Conservation (phyloP, 257 asterid species). For the Solanum dulcamara region DNA sequence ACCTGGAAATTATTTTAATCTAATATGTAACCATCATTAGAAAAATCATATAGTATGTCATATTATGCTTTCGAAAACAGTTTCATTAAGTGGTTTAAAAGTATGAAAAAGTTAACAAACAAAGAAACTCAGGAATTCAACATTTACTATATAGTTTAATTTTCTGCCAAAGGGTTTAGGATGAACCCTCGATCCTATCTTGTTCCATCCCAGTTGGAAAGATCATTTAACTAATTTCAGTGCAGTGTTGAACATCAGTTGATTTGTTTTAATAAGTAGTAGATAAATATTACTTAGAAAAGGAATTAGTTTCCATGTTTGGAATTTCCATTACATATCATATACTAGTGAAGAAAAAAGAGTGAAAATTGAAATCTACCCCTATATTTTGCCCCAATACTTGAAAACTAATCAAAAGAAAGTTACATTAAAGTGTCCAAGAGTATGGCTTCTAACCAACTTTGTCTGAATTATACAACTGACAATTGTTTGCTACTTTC, state of each 20-base stretch:
- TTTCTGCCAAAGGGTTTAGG: not conserved
- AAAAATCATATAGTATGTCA: not conserved
- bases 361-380: not conserved
- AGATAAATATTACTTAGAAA: no score
- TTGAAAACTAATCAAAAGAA: not conserved
- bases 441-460: slow-evolving; percentile 17
- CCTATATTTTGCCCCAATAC: not conserved
- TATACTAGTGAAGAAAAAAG: not conserved
- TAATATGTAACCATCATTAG: not conserved
- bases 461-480: not conserved
- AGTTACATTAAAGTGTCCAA: slow-evolving; percentile 1
- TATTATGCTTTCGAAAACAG: not conserved
- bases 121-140: not conserved
- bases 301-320: not conserved
- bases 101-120: not conserved
- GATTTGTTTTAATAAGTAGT: no score
- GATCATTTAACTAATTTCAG: not conserved
- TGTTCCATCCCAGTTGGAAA: not conserved
- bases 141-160: not conserved
- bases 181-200: not conserved
- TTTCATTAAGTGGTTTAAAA: not conserved
- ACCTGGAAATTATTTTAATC: not conserved
- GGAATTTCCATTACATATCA: not conserved
- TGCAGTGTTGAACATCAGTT: not conserved
- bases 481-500: not conserved